Evolutionary conservation across 352 stramenopile genomes (phyloP).

Genomic region (Albugo candida): DNA sequence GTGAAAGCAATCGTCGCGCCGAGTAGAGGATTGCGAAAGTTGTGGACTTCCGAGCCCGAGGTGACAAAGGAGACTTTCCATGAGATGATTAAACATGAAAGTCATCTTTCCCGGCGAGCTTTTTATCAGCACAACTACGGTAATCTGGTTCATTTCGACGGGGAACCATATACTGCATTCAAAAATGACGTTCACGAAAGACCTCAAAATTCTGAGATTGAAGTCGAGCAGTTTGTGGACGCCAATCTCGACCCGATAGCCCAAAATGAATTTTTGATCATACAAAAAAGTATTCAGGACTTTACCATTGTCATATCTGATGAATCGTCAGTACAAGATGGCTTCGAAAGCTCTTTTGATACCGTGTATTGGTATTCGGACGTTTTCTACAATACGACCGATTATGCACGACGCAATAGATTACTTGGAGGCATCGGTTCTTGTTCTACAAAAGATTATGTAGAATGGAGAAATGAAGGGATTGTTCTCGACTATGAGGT

Average conservation of each 20-base stretch:
- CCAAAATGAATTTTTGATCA: constrained; percentile 27
- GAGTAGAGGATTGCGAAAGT: constrained; percentile 16
- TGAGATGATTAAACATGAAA: constrained; percentile 70
- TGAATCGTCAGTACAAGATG: constrained; percentile 2
- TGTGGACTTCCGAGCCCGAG: constrained; percentile 18
- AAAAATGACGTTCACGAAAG: constrained; percentile 34
- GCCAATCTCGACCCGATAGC: constrained; percentile 30
- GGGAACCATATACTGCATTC: constrained; percentile 58
- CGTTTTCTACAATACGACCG: constrained; percentile 17
- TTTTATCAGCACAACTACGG: constrained; percentile 68
- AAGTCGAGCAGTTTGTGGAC: constrained; percentile 19
- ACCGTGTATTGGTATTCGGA: constrained; percentile 69
- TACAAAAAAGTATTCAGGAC: constrained; percentile 27
- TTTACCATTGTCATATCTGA: constrained; percentile 20
- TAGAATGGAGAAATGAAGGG: constrained; percentile 88
- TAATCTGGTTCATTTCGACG: constrained; percentile 67
- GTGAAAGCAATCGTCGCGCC: constrained; percentile 1
- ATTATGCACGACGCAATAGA: not conserved
- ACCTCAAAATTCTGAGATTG: constrained; percentile 9
- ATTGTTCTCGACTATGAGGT: constrained; percentile 89
- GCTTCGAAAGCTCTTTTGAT: not conserved
- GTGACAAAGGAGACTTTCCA: constrained; percentile 14
- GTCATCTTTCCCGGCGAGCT: constrained; percentile 54
- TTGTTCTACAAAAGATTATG: constrained; percentile 84
- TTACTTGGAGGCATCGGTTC: constrained; percentile 64